Evolutionary conservation across 345 rosid genomes (phyloP), one percentile per base, ranked within the genome.

Genomic region (Citrus sinensis): DNA sequence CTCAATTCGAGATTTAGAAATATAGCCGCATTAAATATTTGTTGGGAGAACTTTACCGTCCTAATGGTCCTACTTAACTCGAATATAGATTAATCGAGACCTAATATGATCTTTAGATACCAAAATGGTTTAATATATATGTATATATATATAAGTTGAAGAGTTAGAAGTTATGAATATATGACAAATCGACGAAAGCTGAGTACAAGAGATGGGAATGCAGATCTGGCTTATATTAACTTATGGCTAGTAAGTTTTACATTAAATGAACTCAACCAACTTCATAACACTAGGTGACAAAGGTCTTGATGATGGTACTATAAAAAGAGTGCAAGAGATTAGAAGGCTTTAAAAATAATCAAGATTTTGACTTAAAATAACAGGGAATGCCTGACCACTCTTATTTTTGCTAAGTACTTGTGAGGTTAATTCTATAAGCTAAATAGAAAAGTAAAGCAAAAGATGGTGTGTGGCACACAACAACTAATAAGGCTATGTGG

Each of bases 81-180:
- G 0, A 37, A 37, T 37, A 0, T 0, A 37, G 0, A 37, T 37
- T 37, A 37, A 0, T 5, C 1, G 0, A 0, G 9, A 0, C 0
- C 0, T 0, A 37, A 37, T 0, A 0, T 7, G 0, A 37, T 37
- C 1, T 37, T 37, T 7, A 7, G 2, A 37, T 37, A 37, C 2
- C 4, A 37, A 37, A 37, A 37, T 37, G 0, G 0, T 37, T 37
- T 35, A 5, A 6, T 37, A 35, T 29, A 29, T 29, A 29, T 29
- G 1, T 0, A 30, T 32, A 32, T 32, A 32, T 32, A 32, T 32
- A 32, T 4, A 32, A 32, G 34, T 32, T 32, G 40, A 37, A 37
- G 37, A 7, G 51, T 25, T 32, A 32, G 42, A 19, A 22, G 59
- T 30, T 40, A 27, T 29, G 22, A 37, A 7, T 16, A 68, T 16